A percentile compares a stretch with the other conserved stretches of the same genome.
Conservation (phyloP, 148 eudicot genomes). For the Fagopyrum tataricum region DNA sequence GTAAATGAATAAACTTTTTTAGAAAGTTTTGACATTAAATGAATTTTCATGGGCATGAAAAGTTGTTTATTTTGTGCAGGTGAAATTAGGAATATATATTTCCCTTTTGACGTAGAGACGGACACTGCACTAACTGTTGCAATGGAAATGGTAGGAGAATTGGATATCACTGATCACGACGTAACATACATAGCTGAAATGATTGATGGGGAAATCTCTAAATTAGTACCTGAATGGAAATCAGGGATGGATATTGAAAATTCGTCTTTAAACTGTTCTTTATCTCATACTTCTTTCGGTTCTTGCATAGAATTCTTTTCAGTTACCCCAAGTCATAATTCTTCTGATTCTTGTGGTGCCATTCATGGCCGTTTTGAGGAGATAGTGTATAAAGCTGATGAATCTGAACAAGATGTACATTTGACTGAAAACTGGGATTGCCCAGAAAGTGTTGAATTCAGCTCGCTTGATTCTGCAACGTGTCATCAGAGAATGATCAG, state of each 20-base stretch:
- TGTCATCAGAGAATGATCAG: constrained; percentile 10
- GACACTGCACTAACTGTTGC: constrained; percentile 86
- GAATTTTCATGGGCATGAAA: neutral
- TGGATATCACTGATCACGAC: constrained; percentile 75
- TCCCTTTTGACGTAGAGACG: constrained; percentile 58
- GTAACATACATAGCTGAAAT: constrained; percentile 71
- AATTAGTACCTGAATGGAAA: constrained; percentile 62
- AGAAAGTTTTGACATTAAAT: neutral
- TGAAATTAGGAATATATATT: constrained; percentile 60
- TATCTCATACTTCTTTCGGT: constrained; percentile 38
- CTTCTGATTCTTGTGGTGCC: constrained; percentile 39
- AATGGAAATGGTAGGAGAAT: constrained; percentile 76
- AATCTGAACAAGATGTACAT: constrained; percentile 18
- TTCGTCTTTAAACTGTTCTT: constrained; percentile 47
- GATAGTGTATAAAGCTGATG: constrained; percentile 49
- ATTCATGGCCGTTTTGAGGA: constrained; percentile 85
- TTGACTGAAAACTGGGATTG: neutral
- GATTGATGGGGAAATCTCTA: constrained; percentile 67
- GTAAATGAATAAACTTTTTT: no score
- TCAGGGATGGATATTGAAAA: constrained; percentile 50
- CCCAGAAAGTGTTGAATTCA: constrained; percentile 10
- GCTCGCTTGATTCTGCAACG: constrained; percentile 8
- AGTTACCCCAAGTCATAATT: constrained; percentile 29
- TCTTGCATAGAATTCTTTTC: constrained; percentile 44
- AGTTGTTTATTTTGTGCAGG: constrained; percentile 32